These are phyloP conservation scores for Pyrus pyrifolia DNA, from an alignment of 306 rosid genomes.

Conservation along the genomic window DNA sequence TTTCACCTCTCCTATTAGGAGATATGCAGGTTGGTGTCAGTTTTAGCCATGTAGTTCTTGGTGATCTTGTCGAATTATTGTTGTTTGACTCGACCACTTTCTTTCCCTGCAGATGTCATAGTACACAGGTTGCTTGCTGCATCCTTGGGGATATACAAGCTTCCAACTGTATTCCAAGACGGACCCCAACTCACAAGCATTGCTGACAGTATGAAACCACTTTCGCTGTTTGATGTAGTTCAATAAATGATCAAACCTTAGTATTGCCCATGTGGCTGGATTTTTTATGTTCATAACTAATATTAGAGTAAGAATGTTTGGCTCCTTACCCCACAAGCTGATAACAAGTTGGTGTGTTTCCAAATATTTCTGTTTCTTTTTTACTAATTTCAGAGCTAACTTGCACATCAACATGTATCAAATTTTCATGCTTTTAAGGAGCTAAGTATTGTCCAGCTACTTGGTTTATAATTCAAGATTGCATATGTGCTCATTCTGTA, in stretches of 20 bases:
- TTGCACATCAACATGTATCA: background rate
- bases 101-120: slow-evolving; percentile 64
- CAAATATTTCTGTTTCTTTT: background rate
- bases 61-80: background rate
- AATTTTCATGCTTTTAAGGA: background rate
- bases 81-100: slow-evolving; percentile 10
- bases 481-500: background rate
- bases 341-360: background rate
- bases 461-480: background rate
- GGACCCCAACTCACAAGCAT: slow-evolving; percentile 61
- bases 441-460: background rate
- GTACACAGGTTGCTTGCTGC: slow-evolving; percentile 97
- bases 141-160: slow-evolving; percentile 66
- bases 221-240: background rate
- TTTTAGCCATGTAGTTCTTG: slow-evolving; percentile 10
- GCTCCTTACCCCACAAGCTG: background rate
- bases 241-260: background rate
- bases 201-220: slow-evolving; percentile 71
- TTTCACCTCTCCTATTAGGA: slow-evolving; percentile 95
- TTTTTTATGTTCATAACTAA: background rate
- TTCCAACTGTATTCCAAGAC: slow-evolving; percentile 76
- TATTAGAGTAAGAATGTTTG: background rate
- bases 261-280: background rate
- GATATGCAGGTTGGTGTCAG: slow-evolving; percentile 73
- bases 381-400: background rate